Conservation (phyloP, 2,329 filamentous ascomycete species). For the Epichloe glyceriae region DNA sequence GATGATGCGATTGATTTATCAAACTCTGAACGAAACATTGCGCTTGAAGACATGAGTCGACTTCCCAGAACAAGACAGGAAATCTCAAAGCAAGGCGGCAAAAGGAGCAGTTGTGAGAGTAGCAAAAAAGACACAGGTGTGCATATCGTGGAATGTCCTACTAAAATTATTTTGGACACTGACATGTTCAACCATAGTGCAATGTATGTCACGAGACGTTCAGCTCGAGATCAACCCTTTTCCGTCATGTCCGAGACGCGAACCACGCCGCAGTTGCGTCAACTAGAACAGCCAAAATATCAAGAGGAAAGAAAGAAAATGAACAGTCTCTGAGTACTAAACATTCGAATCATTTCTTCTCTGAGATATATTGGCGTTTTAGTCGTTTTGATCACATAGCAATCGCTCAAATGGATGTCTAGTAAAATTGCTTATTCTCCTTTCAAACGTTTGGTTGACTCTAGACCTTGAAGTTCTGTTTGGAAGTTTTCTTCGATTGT, state of each 20-base stretch:
- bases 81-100: constrained; percentile 39
- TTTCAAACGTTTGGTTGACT: too few relatives aligned
- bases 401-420: too few relatives aligned
- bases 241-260: constrained; percentile 56
- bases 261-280: constrained; percentile 52
- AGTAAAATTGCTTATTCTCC: too few relatives aligned
- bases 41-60: constrained; percentile 12
- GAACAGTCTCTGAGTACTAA: not conserved
- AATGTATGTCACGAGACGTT: constrained; percentile 32
- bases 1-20: constrained; percentile 8
- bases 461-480: too few relatives aligned
- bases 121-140: constrained; percentile 1
- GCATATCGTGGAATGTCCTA: not conserved
- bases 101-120: constrained; percentile 26
- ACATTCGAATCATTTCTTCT: not conserved
- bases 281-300: constrained; percentile 15
- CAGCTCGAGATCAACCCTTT: constrained; percentile 56
- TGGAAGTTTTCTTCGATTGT: too few relatives aligned
- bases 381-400: not conserved
- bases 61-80: constrained; percentile 27
- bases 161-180: not conserved
- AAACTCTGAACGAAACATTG: constrained; percentile 10
- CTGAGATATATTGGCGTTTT: not conserved
- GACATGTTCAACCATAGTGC: constrained; percentile 25
- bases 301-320: constrained; percentile 21